Conservation (phyloP, 2,329 filamentous ascomycete species). For the Dactylella cylindrospora region DNA sequence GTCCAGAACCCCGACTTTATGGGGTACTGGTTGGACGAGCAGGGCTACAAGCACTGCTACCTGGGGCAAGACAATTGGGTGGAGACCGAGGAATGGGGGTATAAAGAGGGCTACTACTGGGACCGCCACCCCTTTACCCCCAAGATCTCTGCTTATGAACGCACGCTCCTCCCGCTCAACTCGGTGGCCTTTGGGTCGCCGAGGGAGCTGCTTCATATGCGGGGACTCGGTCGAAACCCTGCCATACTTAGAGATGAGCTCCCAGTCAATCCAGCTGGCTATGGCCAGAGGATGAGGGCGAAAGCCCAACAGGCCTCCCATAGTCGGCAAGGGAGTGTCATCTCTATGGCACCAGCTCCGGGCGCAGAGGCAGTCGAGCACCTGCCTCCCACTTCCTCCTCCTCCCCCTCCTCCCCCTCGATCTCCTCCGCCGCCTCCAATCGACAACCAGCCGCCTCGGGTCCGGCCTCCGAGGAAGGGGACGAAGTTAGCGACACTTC, state of each 20-base stretch:
- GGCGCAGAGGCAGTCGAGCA: not conserved
- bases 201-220: conserved; percentile 1
- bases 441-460: no score
- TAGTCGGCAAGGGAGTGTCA: not conserved
- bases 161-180: conserved; percentile 7
- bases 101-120: conserved; percentile 13
- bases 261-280: not conserved
- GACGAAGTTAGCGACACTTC: no score
- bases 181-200: not conserved
- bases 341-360: not conserved
- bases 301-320: conserved; percentile 1
- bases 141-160: conserved; percentile 17
- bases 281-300: conserved; percentile 14
- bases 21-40: conserved; percentile 19
- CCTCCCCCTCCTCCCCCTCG: not conserved
- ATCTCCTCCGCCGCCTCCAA: not conserved
- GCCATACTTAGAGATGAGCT: conserved; percentile 4
- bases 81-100: not conserved
- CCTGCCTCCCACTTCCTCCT: conserved; percentile 1
- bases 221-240: not conserved
- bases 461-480: no score
- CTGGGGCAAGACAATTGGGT: not conserved
- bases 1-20: conserved; percentile 13
- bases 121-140: conserved; percentile 30
- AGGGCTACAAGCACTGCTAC: not conserved